Evolutionary conservation across 805 yeast genomes (phyloP).

Genomic region (Scheffersomyces lignosus): DNA sequence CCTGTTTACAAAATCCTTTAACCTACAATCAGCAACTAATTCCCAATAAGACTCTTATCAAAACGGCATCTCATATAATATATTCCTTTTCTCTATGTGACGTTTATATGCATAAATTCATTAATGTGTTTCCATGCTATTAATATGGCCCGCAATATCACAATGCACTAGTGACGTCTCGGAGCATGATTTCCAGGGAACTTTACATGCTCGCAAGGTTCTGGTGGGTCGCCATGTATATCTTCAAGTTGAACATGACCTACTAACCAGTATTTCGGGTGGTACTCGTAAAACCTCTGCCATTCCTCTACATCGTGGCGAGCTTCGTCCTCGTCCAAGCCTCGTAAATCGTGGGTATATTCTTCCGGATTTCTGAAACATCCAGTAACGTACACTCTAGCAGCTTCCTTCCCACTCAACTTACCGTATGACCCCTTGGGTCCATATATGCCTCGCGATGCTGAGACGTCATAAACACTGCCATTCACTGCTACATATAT

Average conservation of each 20-base stretch:
- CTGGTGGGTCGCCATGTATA: constrained; percentile 50
- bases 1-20: too few relatives aligned
- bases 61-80: too few relatives aligned
- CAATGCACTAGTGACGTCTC: too few relatives aligned
- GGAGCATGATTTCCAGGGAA: constrained; percentile 8
- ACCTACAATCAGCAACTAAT: too few relatives aligned
- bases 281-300: constrained; percentile 49
- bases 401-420: constrained; percentile 66
- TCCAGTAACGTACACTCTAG: constrained; percentile 71
- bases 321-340: constrained; percentile 46
- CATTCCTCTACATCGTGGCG: constrained; percentile 45
- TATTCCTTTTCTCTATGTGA: too few relatives aligned
- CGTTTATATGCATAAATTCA: too few relatives aligned
- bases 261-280: constrained; percentile 58
- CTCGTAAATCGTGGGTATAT: constrained; percentile 66
- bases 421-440: constrained; percentile 55
- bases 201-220: constrained; percentile 37
- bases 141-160: too few relatives aligned
- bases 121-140: too few relatives aligned
- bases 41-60: too few relatives aligned
- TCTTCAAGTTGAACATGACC: constrained; percentile 53
- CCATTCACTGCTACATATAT: constrained; percentile 62
- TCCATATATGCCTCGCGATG: constrained; percentile 53
- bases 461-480: constrained; percentile 62
- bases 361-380: constrained; percentile 57